Percentiles rank a stretch among this genome's conserved stretches.
Evolutionary conservation across 2,329 filamentous ascomycete genomes (phyloP).

Genomic region (Scopulariopsis brevicaulis): DNA sequence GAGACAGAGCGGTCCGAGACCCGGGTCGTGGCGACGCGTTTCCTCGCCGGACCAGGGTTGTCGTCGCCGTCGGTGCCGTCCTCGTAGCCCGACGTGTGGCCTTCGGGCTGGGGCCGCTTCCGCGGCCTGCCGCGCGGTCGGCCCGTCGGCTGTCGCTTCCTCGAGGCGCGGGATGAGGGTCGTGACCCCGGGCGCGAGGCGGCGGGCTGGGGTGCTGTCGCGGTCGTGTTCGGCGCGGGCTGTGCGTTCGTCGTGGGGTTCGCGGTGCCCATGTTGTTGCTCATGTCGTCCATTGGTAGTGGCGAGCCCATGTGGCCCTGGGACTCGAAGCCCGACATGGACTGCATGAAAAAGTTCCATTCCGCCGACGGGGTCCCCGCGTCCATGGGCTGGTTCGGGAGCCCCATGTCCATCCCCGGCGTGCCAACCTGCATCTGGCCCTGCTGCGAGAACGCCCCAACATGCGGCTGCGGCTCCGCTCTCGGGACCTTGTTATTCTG

Average conservation of each 20-base stretch:
- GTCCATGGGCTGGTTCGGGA: conserved; percentile 14
- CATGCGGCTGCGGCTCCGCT: conserved; percentile 12
- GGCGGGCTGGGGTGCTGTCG: neutral
- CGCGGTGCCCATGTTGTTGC: neutral
- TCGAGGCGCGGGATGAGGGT: conserved; percentile 49
- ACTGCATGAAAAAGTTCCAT: conserved; percentile 68
- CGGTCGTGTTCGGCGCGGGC: neutral
- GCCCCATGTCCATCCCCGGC: neutral
- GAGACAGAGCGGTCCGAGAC: conserved; percentile 57
- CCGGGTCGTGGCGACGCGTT: conserved; percentile 69
- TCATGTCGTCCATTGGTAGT: neutral
- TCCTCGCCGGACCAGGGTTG: conserved; percentile 32
- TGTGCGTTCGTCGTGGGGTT: neutral
- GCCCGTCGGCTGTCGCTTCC: conserved; percentile 35
- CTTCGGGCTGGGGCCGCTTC: conserved; percentile 35
- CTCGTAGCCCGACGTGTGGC: conserved; percentile 67
- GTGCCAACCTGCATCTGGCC: conserved; percentile 10
- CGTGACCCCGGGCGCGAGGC: conserved; percentile 25
- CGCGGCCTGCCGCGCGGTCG: conserved; percentile 43
- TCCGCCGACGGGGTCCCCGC: conserved; percentile 46
- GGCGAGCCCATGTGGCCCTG: conserved; percentile 29
- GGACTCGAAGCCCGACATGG: conserved; percentile 30
- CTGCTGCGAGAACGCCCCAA: conserved; percentile 8
- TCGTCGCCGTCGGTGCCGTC: conserved; percentile 52
- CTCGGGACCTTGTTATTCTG: conserved; percentile 52